These are phyloP conservation scores for Wallemia hederae DNA, from an alignment of 1,284 basidiomycete genomes.

Conservation along the genomic window DNA sequence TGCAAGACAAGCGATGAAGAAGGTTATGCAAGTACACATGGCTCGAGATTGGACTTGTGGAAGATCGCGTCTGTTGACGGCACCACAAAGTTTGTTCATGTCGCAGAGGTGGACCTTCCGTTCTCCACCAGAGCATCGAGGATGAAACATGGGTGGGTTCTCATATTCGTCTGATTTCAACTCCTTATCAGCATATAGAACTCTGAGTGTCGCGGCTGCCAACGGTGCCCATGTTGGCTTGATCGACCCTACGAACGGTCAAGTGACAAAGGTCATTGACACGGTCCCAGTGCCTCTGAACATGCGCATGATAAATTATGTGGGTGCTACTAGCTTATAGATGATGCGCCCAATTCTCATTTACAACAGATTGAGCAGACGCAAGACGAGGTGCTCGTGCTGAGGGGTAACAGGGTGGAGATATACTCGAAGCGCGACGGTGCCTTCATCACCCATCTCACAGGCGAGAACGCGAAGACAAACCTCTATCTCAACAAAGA, in stretches of 20 bases:
- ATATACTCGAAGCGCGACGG: neutral
- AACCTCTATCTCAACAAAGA: too few species aligned
- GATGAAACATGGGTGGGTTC: neutral
- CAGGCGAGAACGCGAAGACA: neutral
- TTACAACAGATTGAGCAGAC: neutral
- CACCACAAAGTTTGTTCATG: neutral
- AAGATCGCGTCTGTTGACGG: neutral
- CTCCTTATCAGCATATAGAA: neutral
- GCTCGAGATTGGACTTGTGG: neutral
- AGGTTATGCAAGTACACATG: neutral
- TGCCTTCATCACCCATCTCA: neutral
- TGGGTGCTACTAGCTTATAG: neutral
- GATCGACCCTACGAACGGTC: neutral
- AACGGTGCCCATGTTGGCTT: neutral
- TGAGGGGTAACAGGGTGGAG: neutral
- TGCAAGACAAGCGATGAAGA: neutral
- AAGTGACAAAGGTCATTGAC: neutral
- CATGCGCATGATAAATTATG: neutral
- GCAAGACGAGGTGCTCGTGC: neutral
- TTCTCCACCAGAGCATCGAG: neutral
- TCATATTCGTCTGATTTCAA: neutral
- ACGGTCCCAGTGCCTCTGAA: neutral
- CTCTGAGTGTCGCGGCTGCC: neutral
- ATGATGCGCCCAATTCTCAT: neutral
- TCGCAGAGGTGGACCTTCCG: neutral